Conservation (phyloP, 331 rosid species). For the Malus hybrid region DNA sequence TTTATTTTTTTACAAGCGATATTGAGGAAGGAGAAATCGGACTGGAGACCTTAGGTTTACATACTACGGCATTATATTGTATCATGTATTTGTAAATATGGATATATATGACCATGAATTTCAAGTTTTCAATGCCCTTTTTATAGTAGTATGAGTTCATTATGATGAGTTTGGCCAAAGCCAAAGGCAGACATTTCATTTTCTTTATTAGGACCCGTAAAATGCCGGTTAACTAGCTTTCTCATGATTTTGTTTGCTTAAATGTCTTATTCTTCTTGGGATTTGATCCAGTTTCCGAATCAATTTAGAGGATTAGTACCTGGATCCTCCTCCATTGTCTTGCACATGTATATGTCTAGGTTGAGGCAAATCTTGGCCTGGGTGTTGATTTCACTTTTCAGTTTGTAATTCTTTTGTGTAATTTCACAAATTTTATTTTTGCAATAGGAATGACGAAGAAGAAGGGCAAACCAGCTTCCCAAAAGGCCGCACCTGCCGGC, state of each 20-base stretch:
- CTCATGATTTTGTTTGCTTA: background rate
- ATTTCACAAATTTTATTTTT: background rate
- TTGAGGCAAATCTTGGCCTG: background rate
- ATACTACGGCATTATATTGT: background rate
- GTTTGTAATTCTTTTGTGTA: background rate
- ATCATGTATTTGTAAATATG: background rate
- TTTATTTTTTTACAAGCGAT: no score
- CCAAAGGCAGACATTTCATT: background rate
- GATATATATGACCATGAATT: background rate
- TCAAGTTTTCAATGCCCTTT: background rate
- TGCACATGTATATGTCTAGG: background rate
- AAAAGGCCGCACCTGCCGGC: constrained; percentile 26
- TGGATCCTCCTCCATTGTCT: background rate
- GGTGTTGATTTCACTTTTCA: background rate
- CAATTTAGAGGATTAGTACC: background rate
- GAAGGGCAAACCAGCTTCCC: constrained; percentile 12
- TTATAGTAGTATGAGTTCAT: background rate
- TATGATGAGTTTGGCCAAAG: background rate
- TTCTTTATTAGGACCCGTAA: background rate
- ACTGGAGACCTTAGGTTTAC: no score
- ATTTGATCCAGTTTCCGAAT: background rate
- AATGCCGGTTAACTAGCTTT: background rate
- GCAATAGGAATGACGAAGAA: constrained; percentile 21
- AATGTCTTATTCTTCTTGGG: background rate
- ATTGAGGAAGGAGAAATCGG: no score